Base-by-base conservation (phyloP, 2,329 filamentous ascomycete species). In the Neofusicoccum ribis region DNA sequence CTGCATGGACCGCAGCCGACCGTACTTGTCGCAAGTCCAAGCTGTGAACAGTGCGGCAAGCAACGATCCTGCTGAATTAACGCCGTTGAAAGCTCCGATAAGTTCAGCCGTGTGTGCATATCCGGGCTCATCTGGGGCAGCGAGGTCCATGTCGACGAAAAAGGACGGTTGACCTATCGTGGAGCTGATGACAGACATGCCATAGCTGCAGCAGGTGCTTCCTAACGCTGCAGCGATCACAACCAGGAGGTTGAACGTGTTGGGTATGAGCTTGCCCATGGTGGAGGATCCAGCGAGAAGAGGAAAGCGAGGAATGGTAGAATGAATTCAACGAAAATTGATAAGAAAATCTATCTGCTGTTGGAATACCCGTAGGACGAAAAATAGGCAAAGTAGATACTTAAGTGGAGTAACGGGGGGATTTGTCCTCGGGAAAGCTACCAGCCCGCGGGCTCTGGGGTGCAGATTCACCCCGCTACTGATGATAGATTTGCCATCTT, bases 91-190 rank as follows among this genome's bases (percentile, higher is more conserved):
- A 20, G 79, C 80, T 37, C 78, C 80, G 49, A 81, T 79, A 20
- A 80, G 73, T 65, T 77, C 76, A 3, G 78, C 75, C 1, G 80
- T 81, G 50, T 78, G 76, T 1, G 68, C 68, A 67, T 82, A 82
- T 23, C 78, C 79, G 2, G 78, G 74, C 61, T 77, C 71, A 9
- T 74, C 77, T 64, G 73, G 70, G 6, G 74, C 63, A 5, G 78
- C 77, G 12, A 83, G 74, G 36, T 76, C 67, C 54, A 82, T 77
- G 69, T 78, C 79, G 5, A 69, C 72, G 70, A 79, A 82, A 72
- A 82, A 82, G 43, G 73, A 77, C 3, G 80, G 79, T 65, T 83
- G 80, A 2, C 81, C 81, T 58, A 83, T 76, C 1, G 80, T 82
- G 12, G 78, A 80, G 12, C 77, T 76, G 46, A 83, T 80, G 52